phyloP scores from a whole-genome alignment of 495 filamentous ascomycete genomes.

The Neurospora sp. region DNA sequence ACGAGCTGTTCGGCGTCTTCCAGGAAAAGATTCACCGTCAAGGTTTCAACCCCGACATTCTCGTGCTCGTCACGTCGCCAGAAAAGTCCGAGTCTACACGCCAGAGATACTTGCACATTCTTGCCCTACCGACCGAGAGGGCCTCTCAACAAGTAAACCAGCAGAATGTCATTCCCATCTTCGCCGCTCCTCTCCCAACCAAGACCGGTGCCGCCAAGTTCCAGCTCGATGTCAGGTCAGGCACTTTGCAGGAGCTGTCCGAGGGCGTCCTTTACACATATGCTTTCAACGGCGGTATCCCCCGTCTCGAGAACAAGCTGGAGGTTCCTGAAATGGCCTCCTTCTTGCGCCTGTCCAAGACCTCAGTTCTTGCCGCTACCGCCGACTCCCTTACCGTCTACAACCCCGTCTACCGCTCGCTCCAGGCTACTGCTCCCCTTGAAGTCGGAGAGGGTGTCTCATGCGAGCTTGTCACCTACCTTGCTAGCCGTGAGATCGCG shows the following conservation, averaged over 20 bases:
- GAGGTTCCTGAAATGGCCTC: slow-evolving; percentile 29
- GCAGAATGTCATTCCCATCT: slow-evolving; percentile 16
- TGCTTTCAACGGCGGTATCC: slow-evolving; percentile 39
- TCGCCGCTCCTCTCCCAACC: slow-evolving; percentile 17
- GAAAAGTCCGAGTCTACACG: background rate
- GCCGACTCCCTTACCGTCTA: slow-evolving; percentile 40
- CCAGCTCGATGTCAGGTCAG: slow-evolving; percentile 46
- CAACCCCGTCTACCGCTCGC: slow-evolving; percentile 56
- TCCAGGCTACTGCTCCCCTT: slow-evolving; percentile 44
- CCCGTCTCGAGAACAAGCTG: slow-evolving; percentile 31
- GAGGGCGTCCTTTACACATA: slow-evolving; percentile 36
- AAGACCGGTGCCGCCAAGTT: slow-evolving; percentile 18
- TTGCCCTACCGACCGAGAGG: slow-evolving; percentile 26
- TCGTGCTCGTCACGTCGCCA: slow-evolving; percentile 33
- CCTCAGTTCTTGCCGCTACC: slow-evolving; percentile 37
- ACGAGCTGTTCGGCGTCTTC: slow-evolving; percentile 28
- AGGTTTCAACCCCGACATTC: slow-evolving; percentile 35
- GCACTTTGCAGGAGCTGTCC: slow-evolving; percentile 42
- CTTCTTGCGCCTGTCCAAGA: slow-evolving; percentile 42
- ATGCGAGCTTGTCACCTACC: slow-evolving; percentile 47
- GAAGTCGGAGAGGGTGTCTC: slow-evolving; percentile 14
- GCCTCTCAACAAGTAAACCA: slow-evolving; percentile 11
- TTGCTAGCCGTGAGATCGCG: slow-evolving; percentile 51
- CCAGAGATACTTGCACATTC: slow-evolving; percentile 34
- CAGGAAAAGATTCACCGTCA: slow-evolving; percentile 24